Evolutionary conservation across 805 yeast species (phyloP).

Genomic region (Candida ortonii): DNA sequence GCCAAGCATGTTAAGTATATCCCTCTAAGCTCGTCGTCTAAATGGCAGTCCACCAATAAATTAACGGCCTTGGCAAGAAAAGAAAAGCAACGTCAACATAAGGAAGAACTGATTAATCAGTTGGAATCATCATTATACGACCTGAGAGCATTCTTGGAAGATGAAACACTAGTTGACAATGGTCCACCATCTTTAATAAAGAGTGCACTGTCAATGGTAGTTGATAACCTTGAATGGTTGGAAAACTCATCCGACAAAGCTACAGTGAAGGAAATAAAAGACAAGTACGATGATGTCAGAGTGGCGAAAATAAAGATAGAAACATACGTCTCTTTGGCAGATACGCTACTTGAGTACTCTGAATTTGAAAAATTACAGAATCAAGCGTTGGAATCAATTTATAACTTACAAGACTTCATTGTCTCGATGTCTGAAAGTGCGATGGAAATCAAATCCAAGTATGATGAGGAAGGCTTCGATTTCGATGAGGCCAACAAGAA

Average conservation of each 20-base stretch:
- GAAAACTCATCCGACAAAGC: slow-evolving; percentile 67
- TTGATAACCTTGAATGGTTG: slow-evolving; percentile 68
- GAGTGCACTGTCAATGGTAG: slow-evolving; percentile 36
- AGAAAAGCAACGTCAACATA: slow-evolving; percentile 52
- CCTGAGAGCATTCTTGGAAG: slow-evolving; percentile 58
- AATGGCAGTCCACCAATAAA: slow-evolving; percentile 43
- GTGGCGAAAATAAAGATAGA: slow-evolving; percentile 33
- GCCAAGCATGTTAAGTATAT: slow-evolving; percentile 40
- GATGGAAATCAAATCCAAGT: slow-evolving; percentile 39
- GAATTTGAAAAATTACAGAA: slow-evolving; percentile 44
- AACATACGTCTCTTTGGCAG: slow-evolving; percentile 38
- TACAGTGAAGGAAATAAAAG: slow-evolving; percentile 35
- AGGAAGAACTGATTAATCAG: slow-evolving; percentile 60
- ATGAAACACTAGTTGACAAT: slow-evolving; percentile 44
- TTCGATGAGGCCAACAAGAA: slow-evolving; percentile 50
- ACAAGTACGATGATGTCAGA: slow-evolving; percentile 33
- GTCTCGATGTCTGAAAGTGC: slow-evolving; percentile 46
- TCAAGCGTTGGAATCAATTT: slow-evolving; percentile 40
- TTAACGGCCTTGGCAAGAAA: slow-evolving; percentile 49
- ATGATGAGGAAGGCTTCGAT: slow-evolving; percentile 45
- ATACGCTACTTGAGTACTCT: slow-evolving; percentile 44
- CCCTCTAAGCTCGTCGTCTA: slow-evolving; percentile 49
- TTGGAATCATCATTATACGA: slow-evolving; percentile 74
- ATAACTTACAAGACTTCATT: slow-evolving; percentile 43
- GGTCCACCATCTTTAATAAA: slow-evolving; percentile 41